Conservation (phyloP, 768 basidiomycete genomes). For the Tylopilus felleus region DNA sequence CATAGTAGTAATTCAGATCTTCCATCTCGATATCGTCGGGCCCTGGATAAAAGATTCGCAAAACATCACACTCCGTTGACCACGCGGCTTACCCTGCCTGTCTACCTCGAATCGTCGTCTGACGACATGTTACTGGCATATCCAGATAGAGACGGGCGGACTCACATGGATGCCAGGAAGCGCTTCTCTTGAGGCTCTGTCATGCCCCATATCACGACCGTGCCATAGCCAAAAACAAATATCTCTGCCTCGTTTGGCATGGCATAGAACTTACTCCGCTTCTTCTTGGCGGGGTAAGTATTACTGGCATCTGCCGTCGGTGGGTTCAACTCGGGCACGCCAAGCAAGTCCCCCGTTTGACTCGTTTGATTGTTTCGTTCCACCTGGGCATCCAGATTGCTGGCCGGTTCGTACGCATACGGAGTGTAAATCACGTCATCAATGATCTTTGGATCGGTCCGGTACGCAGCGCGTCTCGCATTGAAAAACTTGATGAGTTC, state of each 20-base stretch:
- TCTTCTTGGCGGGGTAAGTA: slow-evolving; percentile 40
- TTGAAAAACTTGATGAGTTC: slow-evolving; percentile 89
- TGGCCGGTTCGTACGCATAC: slow-evolving; percentile 67
- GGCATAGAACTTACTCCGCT: slow-evolving; percentile 65
- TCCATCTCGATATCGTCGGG: slow-evolving; percentile 94
- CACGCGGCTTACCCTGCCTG: slow-evolving; percentile 57
- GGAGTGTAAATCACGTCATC: slow-evolving; percentile 96
- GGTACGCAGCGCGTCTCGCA: slow-evolving; percentile 77
- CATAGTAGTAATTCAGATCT: slow-evolving; percentile 95
- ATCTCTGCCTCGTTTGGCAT: slow-evolving; percentile 77
- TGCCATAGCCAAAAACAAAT: slow-evolving; percentile 92
- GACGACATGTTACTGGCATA: slow-evolving; percentile 7
- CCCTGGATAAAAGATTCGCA: slow-evolving; percentile 40
- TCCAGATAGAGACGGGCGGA: slow-evolving; percentile 7
- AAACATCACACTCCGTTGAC: not conserved
- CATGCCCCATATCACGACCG: slow-evolving; percentile 98
- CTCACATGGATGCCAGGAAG: slow-evolving; percentile 87
- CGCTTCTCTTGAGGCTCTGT: slow-evolving; percentile 88
- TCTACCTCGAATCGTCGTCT: slow-evolving; percentile 96
- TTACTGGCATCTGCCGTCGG: slow-evolving; percentile 29
- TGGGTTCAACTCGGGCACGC: slow-evolving; percentile 61
- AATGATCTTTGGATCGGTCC: slow-evolving; percentile 81
- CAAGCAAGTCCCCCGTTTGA: slow-evolving; percentile 67
- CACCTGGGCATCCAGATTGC: slow-evolving; percentile 30
- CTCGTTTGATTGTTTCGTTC: slow-evolving; percentile 43